Percentiles rank a stretch among this genome's conserved stretches.
These are phyloP conservation scores for Hypoxylon lenormandii DNA, from an alignment of 495 filamentous ascomycete genomes.

Conservation along the genomic window DNA sequence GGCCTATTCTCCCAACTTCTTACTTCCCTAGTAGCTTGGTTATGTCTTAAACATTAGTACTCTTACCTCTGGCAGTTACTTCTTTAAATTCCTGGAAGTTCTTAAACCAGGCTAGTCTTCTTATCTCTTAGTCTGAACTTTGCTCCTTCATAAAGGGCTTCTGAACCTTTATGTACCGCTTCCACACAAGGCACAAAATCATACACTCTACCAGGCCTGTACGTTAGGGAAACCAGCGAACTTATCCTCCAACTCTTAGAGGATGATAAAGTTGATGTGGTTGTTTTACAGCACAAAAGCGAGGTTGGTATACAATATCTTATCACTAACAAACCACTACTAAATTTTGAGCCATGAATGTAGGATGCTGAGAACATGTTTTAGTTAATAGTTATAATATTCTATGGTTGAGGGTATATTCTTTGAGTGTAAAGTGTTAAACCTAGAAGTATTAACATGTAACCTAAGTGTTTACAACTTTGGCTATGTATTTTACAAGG, in stretches of 20 bases:
- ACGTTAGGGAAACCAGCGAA: constrained; percentile 34
- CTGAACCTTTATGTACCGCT: background rate
- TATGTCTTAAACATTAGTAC: constrained; percentile 18
- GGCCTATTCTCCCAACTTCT: too few relatives aligned
- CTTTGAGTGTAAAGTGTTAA: constrained; percentile 59
- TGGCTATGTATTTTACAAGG: too few relatives aligned
- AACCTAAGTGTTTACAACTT: too few relatives aligned
- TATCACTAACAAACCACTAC: constrained; percentile 59
- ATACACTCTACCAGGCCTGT: constrained; percentile 33
- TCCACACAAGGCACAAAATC: constrained; percentile 10
- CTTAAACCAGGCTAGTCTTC: constrained; percentile 9
- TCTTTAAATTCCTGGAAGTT: constrained; percentile 17
- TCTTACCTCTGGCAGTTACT: constrained; percentile 27
- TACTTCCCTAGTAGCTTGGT: too few relatives aligned
- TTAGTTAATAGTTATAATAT: constrained; percentile 62
- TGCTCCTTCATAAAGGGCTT: constrained; percentile 14
- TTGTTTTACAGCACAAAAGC: constrained; percentile 51
- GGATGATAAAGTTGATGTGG: constrained; percentile 21
- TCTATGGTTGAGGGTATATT: constrained; percentile 61
- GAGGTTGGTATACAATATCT: constrained; percentile 52
- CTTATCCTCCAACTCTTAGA: constrained; percentile 32
- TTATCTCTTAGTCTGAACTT: background rate
- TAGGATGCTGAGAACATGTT: constrained; percentile 61
- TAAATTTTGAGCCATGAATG: constrained; percentile 50
- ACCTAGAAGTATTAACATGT: constrained; percentile 43